Percentiles rank a stretch among this genome's conserved stretches.
phyloP scores from a whole-genome alignment of 345 rosid genomes.

The Arabidopsis suecica region DNA sequence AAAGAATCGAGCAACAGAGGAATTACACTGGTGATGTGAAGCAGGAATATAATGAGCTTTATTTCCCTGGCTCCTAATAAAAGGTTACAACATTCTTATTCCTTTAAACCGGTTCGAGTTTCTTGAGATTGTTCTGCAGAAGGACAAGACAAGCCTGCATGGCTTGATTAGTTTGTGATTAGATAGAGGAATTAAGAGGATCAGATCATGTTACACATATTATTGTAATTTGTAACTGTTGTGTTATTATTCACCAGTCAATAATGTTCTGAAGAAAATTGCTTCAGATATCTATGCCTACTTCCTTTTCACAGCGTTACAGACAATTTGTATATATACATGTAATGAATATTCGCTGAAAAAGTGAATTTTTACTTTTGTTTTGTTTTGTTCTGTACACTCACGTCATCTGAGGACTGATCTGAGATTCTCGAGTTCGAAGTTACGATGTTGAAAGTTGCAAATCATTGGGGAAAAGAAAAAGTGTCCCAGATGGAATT shows the following conservation, averaged over 20 bases:
- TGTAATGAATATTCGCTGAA: slow-evolving; percentile 37
- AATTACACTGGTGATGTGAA: slow-evolving; percentile 57
- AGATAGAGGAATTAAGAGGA: slow-evolving; percentile 6
- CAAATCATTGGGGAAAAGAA: slow-evolving; percentile 1
- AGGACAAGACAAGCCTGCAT: not conserved
- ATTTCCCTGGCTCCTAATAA: slow-evolving; percentile 46
- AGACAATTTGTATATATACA: slow-evolving; percentile 22
- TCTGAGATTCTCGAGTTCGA: slow-evolving; percentile 19
- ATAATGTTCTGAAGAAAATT: slow-evolving; percentile 21
- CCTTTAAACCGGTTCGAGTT: not conserved
- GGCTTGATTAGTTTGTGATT: slow-evolving; percentile 7
- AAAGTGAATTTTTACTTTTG: slow-evolving; percentile 9
- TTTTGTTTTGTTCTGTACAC: slow-evolving; percentile 23
- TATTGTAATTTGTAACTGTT: slow-evolving; percentile 16
- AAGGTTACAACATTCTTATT: slow-evolving; percentile 20
- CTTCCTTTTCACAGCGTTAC: slow-evolving; percentile 36
- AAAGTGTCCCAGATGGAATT: slow-evolving; percentile 7
- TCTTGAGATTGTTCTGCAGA: not conserved
- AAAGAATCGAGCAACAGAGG: slow-evolving; percentile 72
- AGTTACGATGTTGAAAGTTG: slow-evolving; percentile 41
- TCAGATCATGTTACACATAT: slow-evolving; percentile 6
- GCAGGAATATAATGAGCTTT: slow-evolving; percentile 58
- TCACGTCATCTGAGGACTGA: not conserved
- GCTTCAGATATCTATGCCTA: slow-evolving; percentile 38
- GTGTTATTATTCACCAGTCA: slow-evolving; percentile 30